Percentiles rank a stretch among this genome's conserved stretches.
Conservation (phyloP, 2,329 filamentous ascomycete species). For the Arthrinium phaeospermum region DNA sequence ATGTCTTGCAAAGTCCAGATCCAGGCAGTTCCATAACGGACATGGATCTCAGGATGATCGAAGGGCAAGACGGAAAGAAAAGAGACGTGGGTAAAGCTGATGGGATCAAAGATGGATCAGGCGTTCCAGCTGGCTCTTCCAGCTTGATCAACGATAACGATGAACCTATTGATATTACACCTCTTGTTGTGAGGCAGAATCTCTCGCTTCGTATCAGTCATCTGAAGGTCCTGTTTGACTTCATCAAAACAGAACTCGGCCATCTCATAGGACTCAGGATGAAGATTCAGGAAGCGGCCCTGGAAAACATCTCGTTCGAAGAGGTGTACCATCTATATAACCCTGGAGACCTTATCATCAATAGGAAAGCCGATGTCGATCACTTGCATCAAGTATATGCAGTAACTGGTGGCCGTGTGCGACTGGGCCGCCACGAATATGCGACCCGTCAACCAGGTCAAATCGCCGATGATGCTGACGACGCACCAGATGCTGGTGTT, state of each 20-base stretch:
- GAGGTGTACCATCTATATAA: neutral
- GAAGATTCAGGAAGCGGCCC: neutral
- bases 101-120: too few relatives aligned
- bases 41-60: neutral
- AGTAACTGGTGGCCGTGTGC: neutral
- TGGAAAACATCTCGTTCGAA: neutral
- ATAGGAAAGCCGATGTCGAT: too few relatives aligned
- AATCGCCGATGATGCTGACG: neutral
- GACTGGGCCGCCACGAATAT: too few relatives aligned
- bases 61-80: too few relatives aligned
- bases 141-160: too few relatives aligned
- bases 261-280: neutral
- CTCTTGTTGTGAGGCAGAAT: neutral
- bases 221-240: neutral
- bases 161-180: neutral
- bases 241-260: neutral
- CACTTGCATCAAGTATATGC: neutral
- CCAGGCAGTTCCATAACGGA: neutral
- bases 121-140: too few relatives aligned
- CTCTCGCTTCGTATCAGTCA: neutral
- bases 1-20: neutral
- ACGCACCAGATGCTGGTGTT: neutral
- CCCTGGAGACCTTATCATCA: neutral
- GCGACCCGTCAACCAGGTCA: neutral
- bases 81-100: too few relatives aligned